Percentiles rank a stretch among this genome's conserved stretches.
These are phyloP conservation scores for Speleostelium caveatum DNA, from an alignment of 78 protist genomes.

Conservation along the genomic window DNA sequence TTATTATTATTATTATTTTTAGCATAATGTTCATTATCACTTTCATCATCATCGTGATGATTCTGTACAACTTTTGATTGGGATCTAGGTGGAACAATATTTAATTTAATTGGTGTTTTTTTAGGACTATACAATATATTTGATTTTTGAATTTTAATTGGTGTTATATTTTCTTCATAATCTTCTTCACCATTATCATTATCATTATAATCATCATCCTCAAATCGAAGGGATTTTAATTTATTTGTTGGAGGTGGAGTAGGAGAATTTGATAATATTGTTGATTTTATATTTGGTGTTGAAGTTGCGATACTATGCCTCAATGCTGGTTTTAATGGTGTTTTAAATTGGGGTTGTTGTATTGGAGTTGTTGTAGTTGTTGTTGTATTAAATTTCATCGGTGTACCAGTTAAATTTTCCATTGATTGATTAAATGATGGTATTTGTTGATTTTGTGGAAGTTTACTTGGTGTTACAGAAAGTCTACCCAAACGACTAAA, in stretches of 20 bases:
- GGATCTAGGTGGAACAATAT: too few relatives aligned
- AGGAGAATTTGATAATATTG: not conserved
- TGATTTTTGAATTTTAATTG: not conserved
- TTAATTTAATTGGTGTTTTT: not conserved
- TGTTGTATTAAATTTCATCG: not conserved
- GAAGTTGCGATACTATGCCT: slow-evolving; percentile 28
- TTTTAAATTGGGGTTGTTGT: not conserved
- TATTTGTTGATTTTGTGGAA: not conserved
- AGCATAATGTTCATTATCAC: not conserved
- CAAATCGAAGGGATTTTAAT: not conserved
- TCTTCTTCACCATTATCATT: slow-evolving; percentile 5
- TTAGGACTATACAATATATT: not conserved
- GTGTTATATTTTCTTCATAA: not conserved
- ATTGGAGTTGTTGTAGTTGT: not conserved
- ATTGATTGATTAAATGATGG: not conserved
- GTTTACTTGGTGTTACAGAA: slow-evolving; percentile 10
- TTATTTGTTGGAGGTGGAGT: not conserved
- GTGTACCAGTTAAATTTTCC: slow-evolving; percentile 5
- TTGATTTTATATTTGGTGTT: not conserved
- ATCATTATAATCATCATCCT: not conserved
- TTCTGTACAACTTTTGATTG: too few relatives aligned
- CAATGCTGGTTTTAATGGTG: slow-evolving; percentile 16
- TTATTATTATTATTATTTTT: not conserved
- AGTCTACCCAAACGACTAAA: slow-evolving; percentile 1
- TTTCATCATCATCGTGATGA: too few relatives aligned